Base-by-base conservation (phyloP, 169 alveolate species). In the Besnoitia besnoiti region DNA sequence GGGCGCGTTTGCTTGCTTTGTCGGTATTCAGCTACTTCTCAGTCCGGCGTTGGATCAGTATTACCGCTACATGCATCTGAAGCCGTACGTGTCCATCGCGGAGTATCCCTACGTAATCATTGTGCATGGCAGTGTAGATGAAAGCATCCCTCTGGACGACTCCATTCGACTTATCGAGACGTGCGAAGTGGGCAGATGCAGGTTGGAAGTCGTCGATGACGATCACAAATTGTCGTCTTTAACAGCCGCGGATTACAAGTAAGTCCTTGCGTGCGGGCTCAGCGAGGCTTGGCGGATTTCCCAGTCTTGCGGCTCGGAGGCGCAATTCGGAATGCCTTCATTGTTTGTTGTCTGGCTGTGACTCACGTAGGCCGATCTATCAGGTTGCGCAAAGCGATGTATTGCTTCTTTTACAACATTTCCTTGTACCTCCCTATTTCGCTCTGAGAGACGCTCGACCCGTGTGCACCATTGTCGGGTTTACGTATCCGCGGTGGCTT, bases 131-230 rank as follows among this genome's bases (percentile, higher is more conserved):
- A 33, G 90, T 84, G 55, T 42, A 16, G 91, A 46, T 84, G 30
- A 33, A 16, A 33, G 30, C 8, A 39, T 30, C 46, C 91, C 82
- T 2, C 77, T 91, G 7, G 94, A 91, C 19, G 94, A 91, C 35
- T 46, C 91, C 21, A 47, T 91, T 21, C 35, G 80, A 33, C 91
- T 91, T 16, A 62, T 91, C 67, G 91, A 91, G 42, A 91, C 94
- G 35, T 55, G 55, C 49, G 50, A 76, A 44, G 89, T 55, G 7
- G 94, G 94, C 79, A 91, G 89, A 33, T 42, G 91, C 82, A 37
- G 94, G 37, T 91, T 91, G 47, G 94, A 91, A 37, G 47, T 91
- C 14, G 50, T 91, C 14, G 92, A 89, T 40, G 92, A 89, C 50
- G 90, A 73, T 35, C 76, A 89, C 79, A 89, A 89, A 37, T 27